Evolutionary conservation across 2,329 filamentous ascomycete species (phyloP), one percentile per base, ranked within the genome.

Genomic region (Diaporthe ilicicola): DNA sequence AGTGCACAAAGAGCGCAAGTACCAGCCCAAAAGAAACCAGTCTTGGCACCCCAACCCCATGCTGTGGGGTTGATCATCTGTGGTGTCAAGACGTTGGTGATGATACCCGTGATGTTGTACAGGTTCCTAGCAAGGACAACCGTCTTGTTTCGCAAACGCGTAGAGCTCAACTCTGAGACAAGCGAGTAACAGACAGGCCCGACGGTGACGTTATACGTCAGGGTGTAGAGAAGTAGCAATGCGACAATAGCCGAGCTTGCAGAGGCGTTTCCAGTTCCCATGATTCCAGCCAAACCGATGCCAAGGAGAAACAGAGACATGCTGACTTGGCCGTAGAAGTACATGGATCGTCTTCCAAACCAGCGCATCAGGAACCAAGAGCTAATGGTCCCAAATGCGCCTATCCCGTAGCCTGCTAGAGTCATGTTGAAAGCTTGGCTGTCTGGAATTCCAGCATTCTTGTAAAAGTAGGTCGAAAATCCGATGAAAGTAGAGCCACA

Each of bases 341-440:
- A 83, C 56, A 89, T 82, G 3, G 79, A 84, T 13, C 86, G 83
- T 8, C 87, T 84, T 29, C 87, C 87, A 59, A 87, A 81, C 2
- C 80, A 78, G 50, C 78, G 76, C 83, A 87, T 86, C 9, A 87
- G 74, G 59, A 82, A 80, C 86, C 87, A 89, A 2, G 86, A 87
- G 0, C 81, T 79, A 1, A 84, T 79, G 0, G 86, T 88, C 4
- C 86, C 87, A 6, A 87, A 77, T 70, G 87, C 84, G 13, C 85
- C 86, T 4, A 89, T 79, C 3, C 82, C 84, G 55, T 86, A 86
- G 56, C 85, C 82, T 3, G 79, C 86, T 75, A 89, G 82, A 8
- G 83, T 81, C 0, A 86, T 77, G 13, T 82, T 82, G 73, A 85
- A 84, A 0, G 84, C 83, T 70, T 84, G 83, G 37, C 75, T 78